Conservation (phyloP, 2,329 filamentous ascomycete species). For the Botrytis squamosa region DNA sequence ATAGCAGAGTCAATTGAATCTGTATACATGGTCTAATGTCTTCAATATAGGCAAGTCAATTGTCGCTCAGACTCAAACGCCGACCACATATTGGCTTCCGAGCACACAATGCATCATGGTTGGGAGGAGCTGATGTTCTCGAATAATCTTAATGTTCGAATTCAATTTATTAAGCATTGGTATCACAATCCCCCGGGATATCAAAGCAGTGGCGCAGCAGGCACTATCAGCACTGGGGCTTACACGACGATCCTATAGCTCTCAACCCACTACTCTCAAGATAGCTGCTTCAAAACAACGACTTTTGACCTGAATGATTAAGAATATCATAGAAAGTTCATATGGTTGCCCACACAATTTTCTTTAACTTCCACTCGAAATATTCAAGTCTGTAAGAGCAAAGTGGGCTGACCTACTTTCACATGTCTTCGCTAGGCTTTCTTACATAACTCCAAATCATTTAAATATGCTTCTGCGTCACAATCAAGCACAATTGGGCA, state of each 20-base stretch:
- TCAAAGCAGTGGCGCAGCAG: slow-evolving; percentile 12
- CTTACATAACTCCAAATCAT: neutral
- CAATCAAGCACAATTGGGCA: slow-evolving; percentile 16
- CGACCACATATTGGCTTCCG: neutral
- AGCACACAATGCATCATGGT: neutral
- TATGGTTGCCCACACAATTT: neutral
- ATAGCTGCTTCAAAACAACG: neutral
- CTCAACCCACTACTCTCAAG: neutral
- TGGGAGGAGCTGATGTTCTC: slow-evolving; percentile 1
- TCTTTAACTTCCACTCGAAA: neutral
- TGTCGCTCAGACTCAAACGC: neutral
- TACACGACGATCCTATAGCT: slow-evolving; percentile 15
- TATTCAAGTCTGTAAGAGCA: neutral
- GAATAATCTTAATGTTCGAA: slow-evolving; percentile 21
- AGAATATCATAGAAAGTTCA: neutral
- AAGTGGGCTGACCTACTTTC: slow-evolving; percentile 18
- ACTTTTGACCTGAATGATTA: neutral
- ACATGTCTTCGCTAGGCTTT: slow-evolving; percentile 16
- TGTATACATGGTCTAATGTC: neutral
- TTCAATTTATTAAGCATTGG: slow-evolving; percentile 13
- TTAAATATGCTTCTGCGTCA: slow-evolving; percentile 13
- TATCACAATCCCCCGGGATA: slow-evolving; percentile 11
- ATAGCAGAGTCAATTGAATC: neutral
- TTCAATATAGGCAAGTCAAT: neutral
- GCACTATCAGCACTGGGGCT: slow-evolving; percentile 3